A percentile compares a stretch with the other conserved stretches of the same genome.
phyloP scores from a whole-genome alignment of 106 monocot species.

The Acanthochlamys bracteata region DNA sequence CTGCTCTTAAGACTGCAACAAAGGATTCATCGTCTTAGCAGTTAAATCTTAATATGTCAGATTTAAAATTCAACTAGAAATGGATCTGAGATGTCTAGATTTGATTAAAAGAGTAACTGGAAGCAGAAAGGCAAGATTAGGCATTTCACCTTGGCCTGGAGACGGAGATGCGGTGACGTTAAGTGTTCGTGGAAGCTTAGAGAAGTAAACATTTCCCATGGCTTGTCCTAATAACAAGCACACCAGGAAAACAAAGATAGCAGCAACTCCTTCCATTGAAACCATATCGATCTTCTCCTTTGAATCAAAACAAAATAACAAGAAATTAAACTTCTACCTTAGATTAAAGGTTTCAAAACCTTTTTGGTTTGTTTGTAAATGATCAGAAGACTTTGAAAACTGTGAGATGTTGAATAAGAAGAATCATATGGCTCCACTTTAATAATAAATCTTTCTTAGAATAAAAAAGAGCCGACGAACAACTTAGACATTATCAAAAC shows the following conservation, averaged over 20 bases:
- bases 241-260: slow-evolving; percentile 10
- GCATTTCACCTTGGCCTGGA: slow-evolving; percentile 38
- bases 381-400: no score
- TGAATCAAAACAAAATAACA: no score
- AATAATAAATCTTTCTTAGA: no score
- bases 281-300: no score
- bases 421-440: no score
- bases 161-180: slow-evolving; percentile 40
- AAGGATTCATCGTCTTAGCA: not conserved
- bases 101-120: not conserved
- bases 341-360: no score
- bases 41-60: not conserved
- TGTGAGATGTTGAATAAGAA: no score
- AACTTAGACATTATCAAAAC: no score
- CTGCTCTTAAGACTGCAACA: slow-evolving; percentile 52
- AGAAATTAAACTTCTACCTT: no score
- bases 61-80: not conserved
- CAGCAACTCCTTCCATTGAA: no score
- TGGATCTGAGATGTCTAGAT: not conserved
- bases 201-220: slow-evolving; percentile 29
- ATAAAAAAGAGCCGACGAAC: no score
- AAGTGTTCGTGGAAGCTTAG: slow-evolving; percentile 34
- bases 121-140: not conserved
- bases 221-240: slow-evolving; percentile 8
- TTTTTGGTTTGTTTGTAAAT: no score